Base-by-base conservation (phyloP, 306 rosid genomes). In the Fragaria ananassa region DNA sequence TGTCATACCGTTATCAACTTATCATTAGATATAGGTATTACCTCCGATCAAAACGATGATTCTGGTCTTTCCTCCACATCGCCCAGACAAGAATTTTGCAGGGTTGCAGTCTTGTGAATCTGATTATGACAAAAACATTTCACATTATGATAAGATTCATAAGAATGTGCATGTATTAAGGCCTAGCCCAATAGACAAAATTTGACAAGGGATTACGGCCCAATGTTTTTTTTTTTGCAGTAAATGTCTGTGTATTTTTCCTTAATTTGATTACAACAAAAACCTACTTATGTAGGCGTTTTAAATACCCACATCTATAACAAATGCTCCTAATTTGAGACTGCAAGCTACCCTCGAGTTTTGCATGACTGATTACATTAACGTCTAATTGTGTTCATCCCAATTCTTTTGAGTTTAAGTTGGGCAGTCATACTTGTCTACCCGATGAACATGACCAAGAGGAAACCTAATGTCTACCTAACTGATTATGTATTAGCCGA, bases 31-130 rank as follows among this genome's bases (percentile, higher is more conserved):
- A 27, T 29, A 1, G 19, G n/a, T 29, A 35, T 76, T 80, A 93
- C 97, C 96, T 89, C 96, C 98, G 47, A 94, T 79, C 63, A 95
- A 83, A 75, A 86, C 80, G 64, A 89, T 79, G 69, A 91, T 70
- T 79, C 91, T 84, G 9, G 88, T 67, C 61, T 81, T 68, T 63
- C 91, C 91, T 84, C 97, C 93, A 54, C 98, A 95, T 82, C 85
- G 65, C 50, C 90, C 90, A 27, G 89, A 85, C 76, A 89, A 47
- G 87, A 86, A 92, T 79, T 73, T 90, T 1, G 78, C 75, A 5
- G 93, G 85, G 82, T 50, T 79, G 92, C 98, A 92, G 45, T 69
- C 57, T 31, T 81, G 37, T 34, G 86, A 78, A 46, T 37, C 97
- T 91, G 93, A 13, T 27, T 60, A 13, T 81, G 53, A 56, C 68